phyloP scores from a whole-genome alignment of 106 monocot genomes.

The Triglochin maritima region DNA sequence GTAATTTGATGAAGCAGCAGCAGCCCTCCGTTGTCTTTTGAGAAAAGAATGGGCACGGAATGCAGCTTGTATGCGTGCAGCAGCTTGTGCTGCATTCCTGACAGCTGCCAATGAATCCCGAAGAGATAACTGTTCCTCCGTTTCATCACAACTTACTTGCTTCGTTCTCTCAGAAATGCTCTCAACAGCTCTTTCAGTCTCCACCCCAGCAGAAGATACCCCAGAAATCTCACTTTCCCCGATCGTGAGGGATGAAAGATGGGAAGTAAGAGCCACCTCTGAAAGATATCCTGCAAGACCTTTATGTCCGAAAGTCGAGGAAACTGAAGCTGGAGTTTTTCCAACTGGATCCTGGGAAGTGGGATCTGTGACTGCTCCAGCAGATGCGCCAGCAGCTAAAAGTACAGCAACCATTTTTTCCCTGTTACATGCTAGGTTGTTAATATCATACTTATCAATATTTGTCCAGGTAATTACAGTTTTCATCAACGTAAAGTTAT shows the following conservation, averaged over 20 bases:
- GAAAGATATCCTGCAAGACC: constrained; percentile 79
- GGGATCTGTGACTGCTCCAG: constrained; percentile 65
- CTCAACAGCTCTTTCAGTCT: constrained; percentile 36
- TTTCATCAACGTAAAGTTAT: too few species aligned
- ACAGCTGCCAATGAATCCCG: constrained; percentile 61
- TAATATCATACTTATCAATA: too few species aligned
- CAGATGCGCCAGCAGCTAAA: constrained; percentile 62
- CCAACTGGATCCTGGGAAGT: constrained; percentile 62
- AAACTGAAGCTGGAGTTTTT: constrained; percentile 53
- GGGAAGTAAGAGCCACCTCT: constrained; percentile 44
- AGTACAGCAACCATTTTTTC: constrained; percentile 73
- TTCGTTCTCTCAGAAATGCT: constrained; percentile 29
- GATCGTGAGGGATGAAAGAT: constrained; percentile 50
- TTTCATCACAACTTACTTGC: constrained; percentile 26
- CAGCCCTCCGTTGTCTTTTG: constrained; percentile 25
- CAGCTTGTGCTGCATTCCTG: constrained; percentile 65
- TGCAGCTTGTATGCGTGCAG: constrained; percentile 65
- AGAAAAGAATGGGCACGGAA: constrained; percentile 68
- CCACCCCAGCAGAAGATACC: constrained; percentile 30
- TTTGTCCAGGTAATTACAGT: too few species aligned
- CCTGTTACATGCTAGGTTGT: constrained; percentile 16
- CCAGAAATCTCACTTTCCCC: constrained; percentile 39
- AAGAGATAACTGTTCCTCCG: constrained; percentile 63
- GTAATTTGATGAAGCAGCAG: not conserved
- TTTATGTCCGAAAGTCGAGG: constrained; percentile 35